Evolutionary conservation across 2,329 filamentous ascomycete genomes (phyloP), one percentile per base, ranked within the genome.

Genomic region (Cercospora nicotianae): DNA sequence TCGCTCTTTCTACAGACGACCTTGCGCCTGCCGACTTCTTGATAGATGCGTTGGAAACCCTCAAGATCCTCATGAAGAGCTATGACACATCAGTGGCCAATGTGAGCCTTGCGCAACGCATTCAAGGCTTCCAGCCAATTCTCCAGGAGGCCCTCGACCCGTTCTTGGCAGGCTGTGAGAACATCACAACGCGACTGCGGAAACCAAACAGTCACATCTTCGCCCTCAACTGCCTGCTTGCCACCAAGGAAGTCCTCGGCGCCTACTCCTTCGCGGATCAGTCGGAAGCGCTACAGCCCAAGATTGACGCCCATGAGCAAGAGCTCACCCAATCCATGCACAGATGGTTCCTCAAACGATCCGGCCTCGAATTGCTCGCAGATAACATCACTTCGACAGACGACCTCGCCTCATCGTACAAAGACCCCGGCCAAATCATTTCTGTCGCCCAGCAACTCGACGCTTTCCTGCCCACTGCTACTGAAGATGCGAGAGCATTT

Each of bases 401-500:
- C 5, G 71, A 74, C 30, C 68, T 77, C 8, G 66, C 70, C 6
- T 72, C 75, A 3, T 73, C 71, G 7, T 76, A 76, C 66, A 72
- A 73, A 61, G 71, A 75, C 58, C 74, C 75, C 3, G 59, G 65
- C 6, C 71, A 81, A 31, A 83, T 98, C n/a, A 81, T 86, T 1
- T 81, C 84, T 60, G 89, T 90, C 2, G 92, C 92, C 74, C 91
- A 94, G 74, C 86, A 85, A 48, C 84, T 99, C 6, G 95, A 99
- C 76, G 89, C 93, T 69, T 99, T 98, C 80, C 83, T 99, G 26
- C 94, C 95, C 0, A 96, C 93, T 1, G 95, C 94, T 2, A 85
- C 97, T 31, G 94, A 97, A 84, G 95, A 99, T 77, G 94, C 94
- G 2, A 89, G 92, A 73, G 91, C 95, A 61, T 92, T 93, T 68